A percentile compares a stretch with the other conserved stretches of the same genome.
These are phyloP conservation scores for Epichloe festucae DNA, from an alignment of 2,329 filamentous ascomycete genomes.

Conservation along the genomic window DNA sequence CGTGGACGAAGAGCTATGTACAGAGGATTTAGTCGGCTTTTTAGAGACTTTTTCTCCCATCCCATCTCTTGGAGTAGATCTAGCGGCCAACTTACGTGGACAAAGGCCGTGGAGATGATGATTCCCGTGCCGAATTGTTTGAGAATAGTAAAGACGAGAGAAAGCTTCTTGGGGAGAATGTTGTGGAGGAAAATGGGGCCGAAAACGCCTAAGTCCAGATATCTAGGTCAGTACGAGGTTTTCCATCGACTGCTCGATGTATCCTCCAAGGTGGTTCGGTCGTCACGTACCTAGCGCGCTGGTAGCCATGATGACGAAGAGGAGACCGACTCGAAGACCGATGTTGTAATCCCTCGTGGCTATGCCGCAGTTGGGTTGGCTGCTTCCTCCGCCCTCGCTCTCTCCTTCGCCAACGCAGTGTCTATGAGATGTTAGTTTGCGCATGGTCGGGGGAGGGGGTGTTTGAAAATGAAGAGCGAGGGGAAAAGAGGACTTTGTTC, in stretches of 20 bases:
- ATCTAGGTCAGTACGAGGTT: too few species aligned
- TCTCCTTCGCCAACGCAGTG: conserved; percentile 44
- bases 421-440: conserved; percentile 15
- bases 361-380: conserved; percentile 28
- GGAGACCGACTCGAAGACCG: conserved; percentile 52
- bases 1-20: conserved; percentile 59
- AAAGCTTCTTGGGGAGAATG: conserved; percentile 37
- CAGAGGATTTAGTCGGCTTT: neutral
- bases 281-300: conserved; percentile 44
- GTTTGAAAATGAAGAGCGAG: neutral
- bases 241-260: neutral
- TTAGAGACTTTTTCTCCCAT: neutral
- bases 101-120: conserved; percentile 57
- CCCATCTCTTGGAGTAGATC: neutral
- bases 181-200: conserved; percentile 50
- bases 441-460: neutral
- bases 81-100: conserved; percentile 39
- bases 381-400: conserved; percentile 18
- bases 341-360: conserved; percentile 49
- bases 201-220: conserved; percentile 38
- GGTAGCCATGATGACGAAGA: conserved; percentile 59
- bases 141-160: conserved; percentile 44
- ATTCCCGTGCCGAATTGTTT: conserved; percentile 66
- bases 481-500: neutral
- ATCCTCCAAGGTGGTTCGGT: neutral